These are phyloP conservation scores for Neocallimastix lanati DNA, from an alignment of 192 early-diverging fungal genomes.

Conservation along the genomic window DNA sequence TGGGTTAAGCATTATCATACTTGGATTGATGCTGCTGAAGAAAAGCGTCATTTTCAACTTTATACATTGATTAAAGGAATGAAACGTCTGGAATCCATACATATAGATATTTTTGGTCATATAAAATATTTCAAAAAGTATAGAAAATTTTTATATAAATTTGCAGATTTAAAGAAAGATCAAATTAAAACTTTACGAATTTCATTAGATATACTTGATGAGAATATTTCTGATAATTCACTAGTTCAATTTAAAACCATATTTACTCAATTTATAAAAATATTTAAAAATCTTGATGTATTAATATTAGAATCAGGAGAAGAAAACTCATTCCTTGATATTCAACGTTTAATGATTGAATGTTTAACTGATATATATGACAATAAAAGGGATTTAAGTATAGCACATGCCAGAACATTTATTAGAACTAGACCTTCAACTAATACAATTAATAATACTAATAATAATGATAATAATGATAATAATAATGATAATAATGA, in stretches of 20 bases:
- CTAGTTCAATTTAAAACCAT: neutral
- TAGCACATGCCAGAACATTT: too few species aligned
- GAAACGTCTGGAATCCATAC: neutral
- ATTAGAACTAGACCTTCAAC: too few species aligned
- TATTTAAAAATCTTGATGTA: neutral
- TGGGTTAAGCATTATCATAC: neutral
- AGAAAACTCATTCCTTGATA: neutral
- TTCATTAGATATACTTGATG: neutral
- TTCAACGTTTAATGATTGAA: neutral
- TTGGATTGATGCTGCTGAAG: neutral
- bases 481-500: too few species aligned
- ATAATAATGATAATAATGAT: too few species aligned
- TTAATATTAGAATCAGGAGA: neutral
- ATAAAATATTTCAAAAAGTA: neutral
- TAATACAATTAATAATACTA: too few species aligned
- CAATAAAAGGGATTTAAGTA: neutral
- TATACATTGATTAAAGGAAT: neutral
- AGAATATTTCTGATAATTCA: neutral
- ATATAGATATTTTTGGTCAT: neutral
- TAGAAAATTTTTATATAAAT: neutral
- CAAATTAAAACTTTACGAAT: neutral
- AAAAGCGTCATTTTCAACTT: neutral
- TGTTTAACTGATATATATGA: neutral
- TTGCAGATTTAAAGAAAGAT: neutral
- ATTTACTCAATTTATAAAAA: neutral